Conservation (phyloP, 768 basidiomycete genomes). For the Pulveroboletus frians region DNA sequence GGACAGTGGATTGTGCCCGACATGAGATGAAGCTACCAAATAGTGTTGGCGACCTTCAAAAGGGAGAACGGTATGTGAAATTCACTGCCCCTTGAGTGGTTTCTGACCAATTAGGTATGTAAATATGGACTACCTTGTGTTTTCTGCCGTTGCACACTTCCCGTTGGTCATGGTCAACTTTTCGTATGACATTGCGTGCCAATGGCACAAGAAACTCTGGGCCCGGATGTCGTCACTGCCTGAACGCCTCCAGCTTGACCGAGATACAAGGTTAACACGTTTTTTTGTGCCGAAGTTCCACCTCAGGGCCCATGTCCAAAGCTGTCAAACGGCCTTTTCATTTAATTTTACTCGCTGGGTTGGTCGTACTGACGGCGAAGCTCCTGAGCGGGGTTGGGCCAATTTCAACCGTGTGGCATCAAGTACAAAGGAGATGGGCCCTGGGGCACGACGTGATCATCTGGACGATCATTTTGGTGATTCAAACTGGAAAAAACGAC, state of each 20-base stretch:
- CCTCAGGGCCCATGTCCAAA: not conserved
- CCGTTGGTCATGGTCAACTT: not conserved
- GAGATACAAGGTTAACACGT: no score
- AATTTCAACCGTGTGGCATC: not conserved
- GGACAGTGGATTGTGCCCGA: not conserved
- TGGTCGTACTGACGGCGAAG: no score
- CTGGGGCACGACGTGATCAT: not conserved
- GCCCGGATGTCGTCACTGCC: not conserved
- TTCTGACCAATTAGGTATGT: not conserved
- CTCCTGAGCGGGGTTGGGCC: no score
- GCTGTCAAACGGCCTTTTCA: not conserved
- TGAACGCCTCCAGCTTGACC: not conserved
- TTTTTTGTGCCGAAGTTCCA: not conserved
- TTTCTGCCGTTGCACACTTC: not conserved
- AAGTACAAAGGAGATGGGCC: not conserved
- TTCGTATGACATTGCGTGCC: not conserved
- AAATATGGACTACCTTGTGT: no score
- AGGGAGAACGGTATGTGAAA: no score
- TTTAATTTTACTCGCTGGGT: no score
- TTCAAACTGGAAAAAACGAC: constrained; percentile 3
- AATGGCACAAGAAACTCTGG: no score
- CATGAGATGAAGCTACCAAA: constrained; percentile 3
- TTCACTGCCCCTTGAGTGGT: no score
- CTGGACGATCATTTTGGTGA: not conserved
- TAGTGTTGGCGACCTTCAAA: not conserved